Base-by-base conservation (phyloP, 2,329 filamentous ascomycete species). In the Beauveria sp. region DNA sequence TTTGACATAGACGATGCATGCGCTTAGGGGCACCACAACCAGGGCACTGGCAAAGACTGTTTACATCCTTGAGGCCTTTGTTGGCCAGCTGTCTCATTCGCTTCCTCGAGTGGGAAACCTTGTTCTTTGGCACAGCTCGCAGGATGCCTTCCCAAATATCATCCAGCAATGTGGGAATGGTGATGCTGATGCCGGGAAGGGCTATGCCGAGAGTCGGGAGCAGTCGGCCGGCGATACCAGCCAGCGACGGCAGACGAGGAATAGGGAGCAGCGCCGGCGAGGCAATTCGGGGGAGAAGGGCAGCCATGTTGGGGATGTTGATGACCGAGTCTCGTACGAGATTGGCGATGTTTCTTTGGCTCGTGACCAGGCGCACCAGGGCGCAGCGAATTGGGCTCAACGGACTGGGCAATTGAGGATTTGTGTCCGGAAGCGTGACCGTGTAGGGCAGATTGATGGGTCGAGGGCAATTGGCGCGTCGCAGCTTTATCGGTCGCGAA, bases 31-130 rank as follows among this genome's bases (percentile, higher is more conserved):
- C 84, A 54, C 94, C 96, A 69, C 94, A 99, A 16, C 87, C 90
- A 0, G 93, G 90, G 72, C 94, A 99, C 70, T 86, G 90, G 78
- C 92, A 96, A 67, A 99, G 77, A 59, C 85, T 84, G 65, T 89
- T 94, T 62, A 96, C 86, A 72, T 99, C 94, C 77, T 96, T 90
- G 68, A 99, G 76, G 50, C 87, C 93, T 78, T 99, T 99, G 70
- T 94, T 94, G 26, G 92, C 93, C 87, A 97, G 89, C 72, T 96
- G 92, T 69, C 96, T 86, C 71, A 92, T 88, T 68, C 94, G 84
- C 82, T 92, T 96, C 80, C 94, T 96, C 80, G 91, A 91, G 75
- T 99, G 91, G 47, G 93, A 97, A 40, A 92, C 96, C 84, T 97
- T 99, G 80, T 96, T 97, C 83, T 99, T 99, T 5, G 94, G 94